Evolutionary conservation across 768 basidiomycete species (phyloP).

Genomic region (Crepidotus variabilis): DNA sequence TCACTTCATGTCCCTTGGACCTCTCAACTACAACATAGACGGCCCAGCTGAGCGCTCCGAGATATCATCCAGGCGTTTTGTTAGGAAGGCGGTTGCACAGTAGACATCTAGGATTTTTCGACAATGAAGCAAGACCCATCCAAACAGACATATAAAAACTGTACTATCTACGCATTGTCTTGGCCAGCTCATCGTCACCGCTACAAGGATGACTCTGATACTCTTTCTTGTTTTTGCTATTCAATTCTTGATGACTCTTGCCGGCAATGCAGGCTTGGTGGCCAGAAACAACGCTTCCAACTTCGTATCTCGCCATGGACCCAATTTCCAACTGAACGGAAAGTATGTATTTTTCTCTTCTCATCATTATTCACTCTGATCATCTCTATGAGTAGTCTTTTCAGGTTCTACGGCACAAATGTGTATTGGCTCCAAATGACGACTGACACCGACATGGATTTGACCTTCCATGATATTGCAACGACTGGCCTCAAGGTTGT

Average conservation of each 20-base stretch:
- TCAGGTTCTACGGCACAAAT: slow-evolving; percentile 20
- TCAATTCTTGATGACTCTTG: slow-evolving; percentile 12
- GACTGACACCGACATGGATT: slow-evolving; percentile 16
- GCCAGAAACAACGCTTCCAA: slow-evolving; percentile 7
- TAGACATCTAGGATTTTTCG: too few relatives aligned
- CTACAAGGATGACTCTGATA: slow-evolving; percentile 7
- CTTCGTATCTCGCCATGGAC: slow-evolving; percentile 11
- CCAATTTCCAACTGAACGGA: slow-evolving; percentile 11
- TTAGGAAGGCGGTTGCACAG: too few relatives aligned
- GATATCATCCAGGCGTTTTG: too few relatives aligned
- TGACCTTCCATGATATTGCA: slow-evolving; percentile 16
- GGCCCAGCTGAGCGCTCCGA: too few relatives aligned
- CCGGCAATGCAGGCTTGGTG: slow-evolving; percentile 1
- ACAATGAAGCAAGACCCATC: too few relatives aligned
- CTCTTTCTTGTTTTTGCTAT: slow-evolving; percentile 5
- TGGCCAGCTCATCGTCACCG: too few relatives aligned
- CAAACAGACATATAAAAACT: neutral
- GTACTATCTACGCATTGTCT: too few relatives aligned
- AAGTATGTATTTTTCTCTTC: slow-evolving; percentile 1
- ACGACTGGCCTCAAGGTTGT: slow-evolving; percentile 15
- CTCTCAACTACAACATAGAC: too few relatives aligned
- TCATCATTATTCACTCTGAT: too few relatives aligned
- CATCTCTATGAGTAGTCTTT: slow-evolving; percentile 6
- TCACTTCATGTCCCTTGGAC: too few relatives aligned
- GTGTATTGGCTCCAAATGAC: slow-evolving; percentile 17